Base-by-base conservation (phyloP, 1,139 yeast species). In the Waltiozyma sp. region DNA sequence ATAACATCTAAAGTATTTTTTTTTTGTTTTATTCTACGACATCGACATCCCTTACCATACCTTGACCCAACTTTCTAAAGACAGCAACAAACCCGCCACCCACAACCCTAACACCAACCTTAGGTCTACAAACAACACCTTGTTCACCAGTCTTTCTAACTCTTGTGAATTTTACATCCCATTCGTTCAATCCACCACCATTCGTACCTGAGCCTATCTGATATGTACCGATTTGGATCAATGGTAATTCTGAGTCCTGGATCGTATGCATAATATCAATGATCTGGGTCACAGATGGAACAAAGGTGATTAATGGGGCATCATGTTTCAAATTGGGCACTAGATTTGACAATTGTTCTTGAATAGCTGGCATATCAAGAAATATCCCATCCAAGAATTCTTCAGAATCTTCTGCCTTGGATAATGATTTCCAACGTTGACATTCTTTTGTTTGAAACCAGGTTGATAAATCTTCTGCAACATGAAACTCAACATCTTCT, bases 31-130 rank as follows among this genome's bases (percentile, higher is more conserved):
- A n/a, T n/a, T 31, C 34, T n/a, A 5, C 7, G 18, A 4, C 34
- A n/a, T 31, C 34, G 5, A 14, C 7, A n/a, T 31, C 34, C 5
- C 9, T 31, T 7, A 31, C 34, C 34, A 31, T 31, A 4, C 34
- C 34, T 31, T 31, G 34, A n/a, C 34, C 34, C 34, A 31, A n/a
- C 18, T 53, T 54, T 40, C 48, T 53, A 31, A 53, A 54, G 3
- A 53, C 39, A 2, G 48, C 68, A 37, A 69, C 64, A 51, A 71
- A 71, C 8, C 75, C 76, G 36, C 76, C 76, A 9, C 72, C 75
- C 26, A 65, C 66, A 1, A 68, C 60, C 45, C 61, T 59, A 1
- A 60, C 50, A 1, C 73, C 75, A 21, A 70, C 74, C 47, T 64
- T 65, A 3, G 76, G 76, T 45, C 75, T 57, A 43, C 73, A 70